Evolutionary conservation across 148 eudicot species (phyloP).

Genomic region (Polygonum aviculare): DNA sequence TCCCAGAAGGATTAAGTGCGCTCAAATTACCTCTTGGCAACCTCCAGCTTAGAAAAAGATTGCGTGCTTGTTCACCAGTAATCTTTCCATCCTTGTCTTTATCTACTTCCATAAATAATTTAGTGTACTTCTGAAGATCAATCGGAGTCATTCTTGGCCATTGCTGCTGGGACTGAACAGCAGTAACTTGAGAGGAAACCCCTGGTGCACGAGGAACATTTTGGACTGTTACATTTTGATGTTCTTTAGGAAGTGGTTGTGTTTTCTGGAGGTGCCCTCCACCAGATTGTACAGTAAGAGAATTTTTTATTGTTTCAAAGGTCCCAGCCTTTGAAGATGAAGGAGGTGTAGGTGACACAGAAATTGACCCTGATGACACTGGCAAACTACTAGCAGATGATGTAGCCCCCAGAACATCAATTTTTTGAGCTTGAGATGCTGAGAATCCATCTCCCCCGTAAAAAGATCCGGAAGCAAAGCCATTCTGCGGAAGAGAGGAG

Average conservation of each 20-base stretch:
- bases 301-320: constrained; percentile 25
- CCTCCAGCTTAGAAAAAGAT: constrained; percentile 86
- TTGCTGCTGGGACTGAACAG: constrained; percentile 48
- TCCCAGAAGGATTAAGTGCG: background rate
- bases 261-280: constrained; percentile 35
- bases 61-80: constrained; percentile 82
- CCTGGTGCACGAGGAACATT: constrained; percentile 27
- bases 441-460: constrained; percentile 57
- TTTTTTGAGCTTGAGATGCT: constrained; percentile 33
- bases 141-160: constrained; percentile 86
- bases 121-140: constrained; percentile 87
- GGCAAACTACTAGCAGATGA: constrained; percentile 30
- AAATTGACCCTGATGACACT: constrained; percentile 34
- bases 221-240: constrained; percentile 42
- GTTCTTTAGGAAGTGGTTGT: constrained; percentile 36
- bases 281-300: constrained; percentile 31
- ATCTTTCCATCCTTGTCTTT: constrained; percentile 92
- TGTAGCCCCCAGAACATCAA: constrained; percentile 19
- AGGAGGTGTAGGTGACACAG: constrained; percentile 31
- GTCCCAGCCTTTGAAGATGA: constrained; percentile 21
- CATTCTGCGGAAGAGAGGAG: constrained; percentile 54
- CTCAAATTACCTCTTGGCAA: constrained; percentile 68
- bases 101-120: constrained; percentile 87
- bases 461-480: constrained; percentile 45
- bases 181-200: constrained; percentile 32